A percentile compares a stretch with the other conserved stretches of the same genome.
Evolutionary conservation across 495 filamentous ascomycete species (phyloP).

Genomic region (Tuber melanosporum): DNA sequence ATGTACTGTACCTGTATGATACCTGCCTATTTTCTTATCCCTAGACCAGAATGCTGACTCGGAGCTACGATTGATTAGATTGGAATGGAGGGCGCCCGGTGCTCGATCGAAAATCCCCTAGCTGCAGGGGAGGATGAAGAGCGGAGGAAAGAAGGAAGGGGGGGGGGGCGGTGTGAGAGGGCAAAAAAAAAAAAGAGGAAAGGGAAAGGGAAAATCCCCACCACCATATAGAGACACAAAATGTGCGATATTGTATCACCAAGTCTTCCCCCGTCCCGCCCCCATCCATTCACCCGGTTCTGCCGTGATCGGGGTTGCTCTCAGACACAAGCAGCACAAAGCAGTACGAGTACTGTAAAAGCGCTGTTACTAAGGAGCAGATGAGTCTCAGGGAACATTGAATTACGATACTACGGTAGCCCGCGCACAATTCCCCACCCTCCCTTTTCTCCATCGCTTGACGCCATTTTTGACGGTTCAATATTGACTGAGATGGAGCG

Average conservation of each 20-base stretch:
- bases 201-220: neutral
- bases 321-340: neutral
- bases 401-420: neutral
- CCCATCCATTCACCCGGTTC: neutral
- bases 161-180: neutral
- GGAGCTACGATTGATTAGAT: neutral
- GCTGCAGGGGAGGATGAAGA: neutral
- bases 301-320: neutral
- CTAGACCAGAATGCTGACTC: neutral
- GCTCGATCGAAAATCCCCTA: neutral
- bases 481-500: slow-evolving; percentile 2
- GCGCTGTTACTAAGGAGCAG: neutral
- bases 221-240: neutral
- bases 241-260: slow-evolving; percentile 2
- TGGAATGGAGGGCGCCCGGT: neutral
- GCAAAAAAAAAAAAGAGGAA: neutral
- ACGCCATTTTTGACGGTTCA: neutral
- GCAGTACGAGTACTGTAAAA: neutral
- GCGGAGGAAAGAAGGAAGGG: neutral
- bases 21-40: neutral
- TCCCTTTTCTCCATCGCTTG: neutral
- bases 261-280: neutral
- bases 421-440: neutral
- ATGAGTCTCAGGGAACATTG: neutral
- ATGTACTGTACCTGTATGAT: neutral